phyloP scores from a whole-genome alignment of 169 alveolate species.

The Plasmodium coatneyi region DNA sequence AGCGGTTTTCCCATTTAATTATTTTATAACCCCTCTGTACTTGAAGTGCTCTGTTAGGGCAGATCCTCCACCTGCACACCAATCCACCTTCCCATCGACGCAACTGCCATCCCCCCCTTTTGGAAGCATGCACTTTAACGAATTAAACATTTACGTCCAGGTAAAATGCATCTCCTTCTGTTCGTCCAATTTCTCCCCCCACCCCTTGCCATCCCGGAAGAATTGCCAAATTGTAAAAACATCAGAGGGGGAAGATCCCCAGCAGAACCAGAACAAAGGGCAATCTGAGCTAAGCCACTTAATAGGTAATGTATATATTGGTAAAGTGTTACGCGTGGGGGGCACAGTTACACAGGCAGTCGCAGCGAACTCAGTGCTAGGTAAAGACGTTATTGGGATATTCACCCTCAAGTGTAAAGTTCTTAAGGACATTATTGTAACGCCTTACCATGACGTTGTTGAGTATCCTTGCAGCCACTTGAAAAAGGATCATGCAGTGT shows the following conservation, averaged over 20 bases:
- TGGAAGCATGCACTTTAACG: constrained; percentile 24
- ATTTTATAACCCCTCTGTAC: not conserved
- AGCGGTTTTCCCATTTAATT: not conserved
- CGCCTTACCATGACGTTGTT: constrained; percentile 47
- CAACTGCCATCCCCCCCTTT: too few species aligned
- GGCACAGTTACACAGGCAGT: not conserved
- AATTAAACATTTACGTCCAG: constrained; percentile 29
- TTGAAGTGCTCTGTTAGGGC: not conserved
- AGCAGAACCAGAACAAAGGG: not conserved
- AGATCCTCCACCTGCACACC: not conserved
- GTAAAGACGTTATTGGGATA: constrained; percentile 56
- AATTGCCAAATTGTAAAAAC: not conserved
- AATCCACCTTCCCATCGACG: not conserved
- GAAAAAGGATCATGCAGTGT: constrained; percentile 29
- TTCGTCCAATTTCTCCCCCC: constrained; percentile 31
- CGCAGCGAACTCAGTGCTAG: not conserved
- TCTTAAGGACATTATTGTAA: constrained; percentile 19
- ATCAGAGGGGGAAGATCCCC: not conserved
- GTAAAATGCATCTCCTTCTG: constrained; percentile 61
- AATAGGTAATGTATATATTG: constrained; percentile 58
- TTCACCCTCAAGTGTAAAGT: constrained; percentile 49
- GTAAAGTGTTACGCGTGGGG: constrained; percentile 32
- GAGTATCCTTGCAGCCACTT: constrained; percentile 39
- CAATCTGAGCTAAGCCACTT: constrained; percentile 6
- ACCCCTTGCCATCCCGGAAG: not conserved